Conservation (phyloP, 2,329 filamentous ascomycete species). For the Cadophora luteo-olivacea region DNA sequence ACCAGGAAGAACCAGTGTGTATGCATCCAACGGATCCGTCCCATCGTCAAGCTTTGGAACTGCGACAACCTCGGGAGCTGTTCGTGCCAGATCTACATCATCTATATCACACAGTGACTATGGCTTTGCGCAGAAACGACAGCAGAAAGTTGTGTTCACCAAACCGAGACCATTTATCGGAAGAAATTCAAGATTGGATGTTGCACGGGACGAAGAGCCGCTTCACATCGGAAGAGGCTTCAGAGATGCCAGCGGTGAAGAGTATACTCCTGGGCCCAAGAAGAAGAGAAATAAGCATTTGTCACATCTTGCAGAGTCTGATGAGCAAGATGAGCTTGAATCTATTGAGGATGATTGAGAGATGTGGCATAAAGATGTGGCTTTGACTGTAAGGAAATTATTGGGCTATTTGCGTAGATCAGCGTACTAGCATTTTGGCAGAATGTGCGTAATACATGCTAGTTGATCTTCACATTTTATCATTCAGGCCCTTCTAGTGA, state of each 20-base stretch:
- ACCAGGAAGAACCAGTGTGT: neutral
- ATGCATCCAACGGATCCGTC: conserved; percentile 12
- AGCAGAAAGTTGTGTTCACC: conserved; percentile 31
- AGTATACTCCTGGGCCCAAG: neutral
- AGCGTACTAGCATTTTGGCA: neutral
- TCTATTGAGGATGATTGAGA: conserved; percentile 37
- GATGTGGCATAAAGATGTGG: neutral
- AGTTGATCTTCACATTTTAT: too few species aligned
- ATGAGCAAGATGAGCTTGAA: conserved; percentile 31
- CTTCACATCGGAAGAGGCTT: conserved; percentile 29
- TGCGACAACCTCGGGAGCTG: neutral
- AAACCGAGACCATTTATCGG: conserved; percentile 29
- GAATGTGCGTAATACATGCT: neutral
- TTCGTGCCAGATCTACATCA: conserved; percentile 10
- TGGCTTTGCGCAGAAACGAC: neutral
- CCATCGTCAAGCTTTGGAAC: neutral
- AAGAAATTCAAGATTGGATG: conserved; percentile 12
- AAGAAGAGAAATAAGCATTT: conserved; percentile 17
- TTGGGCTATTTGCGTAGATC: conserved; percentile 12
- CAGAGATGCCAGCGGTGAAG: neutral
- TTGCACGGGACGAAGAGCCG: conserved; percentile 5
- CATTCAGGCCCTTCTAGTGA: too few species aligned
- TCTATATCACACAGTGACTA: neutral
- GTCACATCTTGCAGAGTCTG: conserved; percentile 17
- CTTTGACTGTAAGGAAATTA: neutral